Evolutionary conservation across 768 basidiomycete genomes (phyloP), one percentile per base, ranked within the genome.

Genomic region (Cubamyces sp.): DNA sequence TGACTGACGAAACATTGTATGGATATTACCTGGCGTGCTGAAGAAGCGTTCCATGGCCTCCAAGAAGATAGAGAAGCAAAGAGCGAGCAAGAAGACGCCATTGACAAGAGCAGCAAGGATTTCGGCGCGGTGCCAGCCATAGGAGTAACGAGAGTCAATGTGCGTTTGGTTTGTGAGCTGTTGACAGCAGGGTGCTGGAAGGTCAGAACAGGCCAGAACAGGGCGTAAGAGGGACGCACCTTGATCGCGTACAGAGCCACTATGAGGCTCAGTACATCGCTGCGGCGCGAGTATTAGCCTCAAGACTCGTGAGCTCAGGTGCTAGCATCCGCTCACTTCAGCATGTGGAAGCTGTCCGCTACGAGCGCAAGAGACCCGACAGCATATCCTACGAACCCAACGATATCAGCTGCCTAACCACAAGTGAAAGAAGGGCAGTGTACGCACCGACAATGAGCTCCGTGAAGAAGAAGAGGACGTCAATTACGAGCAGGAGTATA

Each of bases 121-220:
- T 72, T 97, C 96, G 18, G 97, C 97, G 64, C 97, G 83, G 75
- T 98, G 96, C 96, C 96, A 98, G n/a, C 96, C 96, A 73, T 98
- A 98, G 5, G 96, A 94, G 75, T 97, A 97, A 52, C 87, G 84
- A 28, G 90, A 83, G 75, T 90, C 85, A 34, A 76, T 77, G 28
- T 84, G 76, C 30, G 78, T 82, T 57, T 80, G 80, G 39, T 81
- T 79, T 39, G 90, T 86, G 57, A 94, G 81, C 91, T 95, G 67
- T 18, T 47, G 11, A 42, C 70, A 23, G 41, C 41, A 48, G 25
- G 25, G 12, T 14, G 21, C 14, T 48, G 11, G 26, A 25, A 21
- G 15, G 21, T 25, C 26, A 11, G 23, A 25, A 18, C 23, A 25
- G 26, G 12, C 14, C 21, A 3, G 16, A 18, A 14, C 14, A 28